A percentile compares a stretch with the other conserved stretches of the same genome.
phyloP scores from a whole-genome alignment of 257 asterid genomes.

The Pogostemon cablin region DNA sequence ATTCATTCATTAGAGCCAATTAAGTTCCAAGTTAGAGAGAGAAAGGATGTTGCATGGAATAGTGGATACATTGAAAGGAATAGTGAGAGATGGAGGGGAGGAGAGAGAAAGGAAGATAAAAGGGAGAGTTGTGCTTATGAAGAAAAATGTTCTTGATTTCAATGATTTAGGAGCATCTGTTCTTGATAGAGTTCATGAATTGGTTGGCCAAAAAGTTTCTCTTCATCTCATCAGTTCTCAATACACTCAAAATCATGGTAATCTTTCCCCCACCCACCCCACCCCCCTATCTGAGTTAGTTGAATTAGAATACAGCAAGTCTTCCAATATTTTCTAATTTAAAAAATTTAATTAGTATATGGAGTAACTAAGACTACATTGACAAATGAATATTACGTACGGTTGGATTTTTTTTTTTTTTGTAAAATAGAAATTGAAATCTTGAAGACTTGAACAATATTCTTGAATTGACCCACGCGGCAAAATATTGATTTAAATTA shows the following conservation, averaged over 20 bases:
- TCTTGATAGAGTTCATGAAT: slow-evolving; percentile 51
- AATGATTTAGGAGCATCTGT: slow-evolving; percentile 44
- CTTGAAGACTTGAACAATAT: no score
- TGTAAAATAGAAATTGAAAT: no score
- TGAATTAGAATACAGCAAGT: no score
- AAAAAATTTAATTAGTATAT: no score
- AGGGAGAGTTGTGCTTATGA: slow-evolving; percentile 61
- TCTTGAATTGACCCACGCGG: no score
- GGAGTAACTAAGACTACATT: no score
- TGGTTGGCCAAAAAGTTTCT: slow-evolving; percentile 48
- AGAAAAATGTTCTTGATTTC: slow-evolving; percentile 58
- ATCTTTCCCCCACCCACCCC: not conserved
- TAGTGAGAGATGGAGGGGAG: not conserved
- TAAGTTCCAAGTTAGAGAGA: not conserved
- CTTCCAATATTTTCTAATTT: no score
- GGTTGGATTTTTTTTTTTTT: no score
- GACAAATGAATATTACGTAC: no score
- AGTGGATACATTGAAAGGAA: slow-evolving; percentile 21
- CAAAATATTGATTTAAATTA: no score
- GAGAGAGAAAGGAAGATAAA: slow-evolving; percentile 34
- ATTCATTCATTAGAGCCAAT: no score
- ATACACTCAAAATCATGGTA: slow-evolving; percentile 20
- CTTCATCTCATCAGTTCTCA: slow-evolving; percentile 53
- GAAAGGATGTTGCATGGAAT: slow-evolving; percentile 35
- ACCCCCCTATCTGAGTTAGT: not conserved